These are phyloP conservation scores for Ceratocystis papillata DNA, from an alignment of 2,329 filamentous ascomycete species.

Conservation along the genomic window DNA sequence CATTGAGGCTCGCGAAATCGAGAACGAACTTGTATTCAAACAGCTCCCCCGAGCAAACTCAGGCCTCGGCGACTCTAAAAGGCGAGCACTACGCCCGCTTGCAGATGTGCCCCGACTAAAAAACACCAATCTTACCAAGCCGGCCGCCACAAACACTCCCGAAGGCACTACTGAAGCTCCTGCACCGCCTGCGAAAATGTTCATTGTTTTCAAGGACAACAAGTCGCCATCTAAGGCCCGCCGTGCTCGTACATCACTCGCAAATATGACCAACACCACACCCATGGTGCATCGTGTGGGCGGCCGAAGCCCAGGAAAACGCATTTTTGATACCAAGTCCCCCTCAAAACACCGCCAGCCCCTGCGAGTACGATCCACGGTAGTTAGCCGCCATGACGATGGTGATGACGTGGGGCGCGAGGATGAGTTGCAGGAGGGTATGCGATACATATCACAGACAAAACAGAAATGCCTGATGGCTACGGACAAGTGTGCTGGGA, in stretches of 20 bases:
- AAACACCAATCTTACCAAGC: not conserved
- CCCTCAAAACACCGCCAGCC: conserved; percentile 21
- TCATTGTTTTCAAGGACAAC: conserved; percentile 72
- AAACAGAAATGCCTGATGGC: conserved; percentile 52
- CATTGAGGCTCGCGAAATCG: conserved; percentile 88
- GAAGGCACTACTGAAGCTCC: conserved; percentile 38
- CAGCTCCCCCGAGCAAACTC: conserved; percentile 51
- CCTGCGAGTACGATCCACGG: conserved; percentile 4
- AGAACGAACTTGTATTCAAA: conserved; percentile 87
- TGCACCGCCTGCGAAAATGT: conserved; percentile 69
- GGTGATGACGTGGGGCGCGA: conserved; percentile 52
- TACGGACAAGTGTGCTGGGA: conserved; percentile 30
- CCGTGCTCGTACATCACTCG: conserved; percentile 24
- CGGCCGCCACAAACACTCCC: conserved; percentile 26
- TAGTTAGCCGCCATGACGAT: not conserved
- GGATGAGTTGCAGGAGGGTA: conserved; percentile 66
- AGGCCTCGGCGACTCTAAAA: conserved; percentile 36
- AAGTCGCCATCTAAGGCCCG: conserved; percentile 36
- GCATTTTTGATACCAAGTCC: conserved; percentile 17
- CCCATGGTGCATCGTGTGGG: conserved; percentile 10
- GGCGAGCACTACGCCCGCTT: conserved; percentile 71
- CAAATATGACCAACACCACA: conserved; percentile 17
- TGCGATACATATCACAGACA: conserved; percentile 80
- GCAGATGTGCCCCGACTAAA: conserved; percentile 4
- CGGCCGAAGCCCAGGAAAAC: conserved; percentile 15